Base-by-base conservation (phyloP, 768 basidiomycete species). In the Mycena haematopus region DNA sequence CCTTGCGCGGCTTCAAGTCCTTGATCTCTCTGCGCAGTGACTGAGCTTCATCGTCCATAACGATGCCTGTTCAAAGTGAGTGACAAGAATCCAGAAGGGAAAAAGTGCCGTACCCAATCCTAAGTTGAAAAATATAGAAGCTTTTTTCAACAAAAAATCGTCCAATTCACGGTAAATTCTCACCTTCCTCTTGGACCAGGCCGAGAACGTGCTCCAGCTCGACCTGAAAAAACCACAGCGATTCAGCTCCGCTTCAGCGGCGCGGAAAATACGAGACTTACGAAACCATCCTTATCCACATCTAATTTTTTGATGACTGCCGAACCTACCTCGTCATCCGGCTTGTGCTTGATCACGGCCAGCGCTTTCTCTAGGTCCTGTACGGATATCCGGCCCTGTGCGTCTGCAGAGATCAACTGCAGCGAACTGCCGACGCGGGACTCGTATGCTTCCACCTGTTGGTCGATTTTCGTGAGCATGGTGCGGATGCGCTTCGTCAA, bases 391-490 rank as follows among this genome's bases (percentile, higher is more conserved):
- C 92, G 85, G 52, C 97, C 97, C 69, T 93, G 91, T 0, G 90
- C 82, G 69, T 93, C 91, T 27, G 89, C 86, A 60, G 89, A 90
- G 66, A 95, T 93, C 83, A 93, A 86, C 75, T 95, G 92, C 55
- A 95, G 80, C 33, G 91, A 91, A 65, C 80, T 87, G 44, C 92
- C 93, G 33, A 96, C 93, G 61, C 91, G 90, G 45, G 82, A 80
- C 74, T 99, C 97, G 77, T 99, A 99, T 63, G 89, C 94, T 69
- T 92, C 86, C 15, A 99, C 84, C 73, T 99, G 97, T 35, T 82
- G 74, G 78, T 99, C 96, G 74, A 99, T 90, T 81, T 97, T 96
- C 68, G 89, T 94, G 50, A 99, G 84, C 95, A 99, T 98, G 24
- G 86, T 84, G 56, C 94, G 91, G 75, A 99, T 96, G 52, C 95